These are phyloP conservation scores for Dichomitus squalens DNA, from an alignment of 1,284 basidiomycete species.

Conservation along the genomic window DNA sequence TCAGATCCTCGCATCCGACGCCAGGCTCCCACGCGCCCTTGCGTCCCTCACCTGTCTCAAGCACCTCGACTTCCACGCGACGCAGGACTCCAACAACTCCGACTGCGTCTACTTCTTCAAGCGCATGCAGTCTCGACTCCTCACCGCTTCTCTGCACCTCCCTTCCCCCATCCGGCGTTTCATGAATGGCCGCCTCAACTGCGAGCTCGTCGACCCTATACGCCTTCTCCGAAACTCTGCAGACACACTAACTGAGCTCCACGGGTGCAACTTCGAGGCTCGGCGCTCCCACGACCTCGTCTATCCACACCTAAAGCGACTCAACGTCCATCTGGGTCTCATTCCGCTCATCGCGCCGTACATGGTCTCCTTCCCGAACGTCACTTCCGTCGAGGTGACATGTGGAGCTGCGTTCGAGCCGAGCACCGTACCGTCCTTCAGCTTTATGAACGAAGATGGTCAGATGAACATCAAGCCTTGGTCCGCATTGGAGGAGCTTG, in stretches of 20 bases:
- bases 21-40: slow-evolving; percentile 6
- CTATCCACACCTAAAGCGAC: slow-evolving; percentile 5
- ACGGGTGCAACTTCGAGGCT: slow-evolving; percentile 5
- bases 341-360: slow-evolving; percentile 6
- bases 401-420: slow-evolving; percentile 1
- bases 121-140: slow-evolving; percentile 3
- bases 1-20: slow-evolving; percentile 7
- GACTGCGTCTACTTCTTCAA: slow-evolving; percentile 9
- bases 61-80: slow-evolving; percentile 7
- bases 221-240: slow-evolving; percentile 4
- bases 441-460: slow-evolving; percentile 4
- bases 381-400: slow-evolving; percentile 3
- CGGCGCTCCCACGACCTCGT: neutral
- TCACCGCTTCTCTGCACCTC: slow-evolving; percentile 3
- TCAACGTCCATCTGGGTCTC: neutral
- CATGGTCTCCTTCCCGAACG: slow-evolving; percentile 8
- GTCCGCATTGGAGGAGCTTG: slow-evolving; percentile 3
- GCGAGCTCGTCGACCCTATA: slow-evolving; percentile 6
- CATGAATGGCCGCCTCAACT: slow-evolving; percentile 1
- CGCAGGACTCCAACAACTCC: neutral
- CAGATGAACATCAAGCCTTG: slow-evolving; percentile 2
- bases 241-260: slow-evolving; percentile 2
- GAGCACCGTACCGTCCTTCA: slow-evolving; percentile 1
- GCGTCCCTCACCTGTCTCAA: slow-evolving; percentile 10
- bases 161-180: neutral